Evolutionary conservation across 306 rosid genomes (phyloP).

Genomic region (Styphnolobium japonicum): DNA sequence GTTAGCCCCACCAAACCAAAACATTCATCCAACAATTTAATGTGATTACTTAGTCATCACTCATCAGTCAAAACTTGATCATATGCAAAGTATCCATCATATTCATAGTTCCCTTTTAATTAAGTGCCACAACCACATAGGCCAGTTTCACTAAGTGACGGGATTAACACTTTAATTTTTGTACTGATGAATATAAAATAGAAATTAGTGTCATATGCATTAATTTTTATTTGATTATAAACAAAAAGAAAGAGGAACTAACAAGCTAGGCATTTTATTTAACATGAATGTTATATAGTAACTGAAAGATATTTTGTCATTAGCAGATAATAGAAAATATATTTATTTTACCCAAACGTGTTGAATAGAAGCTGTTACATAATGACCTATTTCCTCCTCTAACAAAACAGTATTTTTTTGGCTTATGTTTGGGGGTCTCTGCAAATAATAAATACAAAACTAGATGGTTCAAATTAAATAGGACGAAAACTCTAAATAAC

Average conservation of each 20-base stretch:
- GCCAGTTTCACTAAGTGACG: background rate
- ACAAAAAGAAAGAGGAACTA: background rate
- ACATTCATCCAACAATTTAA: constrained; percentile 13
- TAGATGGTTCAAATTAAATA: no score
- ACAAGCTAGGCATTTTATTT: background rate
- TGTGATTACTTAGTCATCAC: background rate
- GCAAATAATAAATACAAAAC: no score
- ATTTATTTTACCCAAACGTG: no score
- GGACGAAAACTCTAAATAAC: no score
- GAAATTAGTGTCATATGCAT: no score
- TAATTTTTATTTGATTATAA: no score
- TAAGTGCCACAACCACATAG: background rate
- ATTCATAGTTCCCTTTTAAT: background rate
- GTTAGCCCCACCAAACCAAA: constrained; percentile 32
- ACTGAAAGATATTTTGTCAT: no score
- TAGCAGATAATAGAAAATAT: no score
- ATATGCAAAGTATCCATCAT: background rate
- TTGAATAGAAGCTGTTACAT: no score
- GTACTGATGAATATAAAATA: background rate
- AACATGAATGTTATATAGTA: background rate
- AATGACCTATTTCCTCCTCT: no score
- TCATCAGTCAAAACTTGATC: constrained; percentile 14
- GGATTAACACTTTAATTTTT: background rate
- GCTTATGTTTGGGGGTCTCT: no score
- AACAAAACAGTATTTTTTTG: no score